Evolutionary conservation across 1,284 basidiomycete genomes (phyloP), one percentile per base, ranked within the genome.

Genomic region (Cryptococcus hybrid): DNA sequence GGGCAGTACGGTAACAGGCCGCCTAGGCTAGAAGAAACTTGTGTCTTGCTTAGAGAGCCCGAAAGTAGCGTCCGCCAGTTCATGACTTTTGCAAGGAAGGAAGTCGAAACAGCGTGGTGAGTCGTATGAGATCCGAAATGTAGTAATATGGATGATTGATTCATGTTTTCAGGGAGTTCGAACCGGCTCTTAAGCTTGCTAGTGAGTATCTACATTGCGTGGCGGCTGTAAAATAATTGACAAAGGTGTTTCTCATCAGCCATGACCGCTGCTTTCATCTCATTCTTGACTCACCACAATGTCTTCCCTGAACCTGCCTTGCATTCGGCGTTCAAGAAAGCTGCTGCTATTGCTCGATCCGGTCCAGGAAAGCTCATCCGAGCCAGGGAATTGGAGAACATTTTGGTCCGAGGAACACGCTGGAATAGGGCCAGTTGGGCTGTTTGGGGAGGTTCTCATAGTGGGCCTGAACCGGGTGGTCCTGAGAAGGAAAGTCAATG

Each of bases 181-280:
- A 55, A 24, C 63, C 66, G 0, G 71, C 71, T 1, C 37, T 67
- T 1, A 52, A 61, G 15, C 56, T 74, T 1, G 56, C 70, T 7
- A 52, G 73, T 71, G 53, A 45, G 68, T 58, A 8, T 24, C 47
- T 35, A 13, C 8, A 24, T 24, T 35, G 13, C 5, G 7, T 24
- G 15, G 12, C 45, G 9, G 45, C 13, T 47, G 45, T 11, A 47
- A 3, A 46, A 8, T 40, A 12, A 34, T 36, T n/a, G 47, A 24
- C 24, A 24, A 24, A 24, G 24, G 24, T 24, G 24, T 24, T 8
- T 34, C 30, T 18, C 24, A 36, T 24, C 47, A 61, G 60, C 51
- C 24, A 71, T 76, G 30, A 56, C 65, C 2, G 57, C 73, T 5
- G 69, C 74, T 9, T 71, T 70, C 56, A 46, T 75, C 12, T 57